These are phyloP conservation scores for Phytomonas francai DNA, from an alignment of 208 protist species.

Conservation along the genomic window DNA sequence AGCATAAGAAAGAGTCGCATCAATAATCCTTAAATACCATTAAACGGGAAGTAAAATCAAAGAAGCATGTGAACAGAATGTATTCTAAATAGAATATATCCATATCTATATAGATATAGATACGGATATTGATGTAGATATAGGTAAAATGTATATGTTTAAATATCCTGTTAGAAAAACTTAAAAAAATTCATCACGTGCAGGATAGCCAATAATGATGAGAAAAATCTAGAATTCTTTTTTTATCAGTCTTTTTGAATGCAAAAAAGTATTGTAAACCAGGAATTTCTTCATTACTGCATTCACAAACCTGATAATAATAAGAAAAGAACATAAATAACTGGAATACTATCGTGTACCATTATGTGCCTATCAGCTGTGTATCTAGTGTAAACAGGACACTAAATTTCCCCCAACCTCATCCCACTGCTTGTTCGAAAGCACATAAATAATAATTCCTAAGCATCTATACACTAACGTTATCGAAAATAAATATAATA, in stretches of 20 bases:
- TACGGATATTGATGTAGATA: not conserved
- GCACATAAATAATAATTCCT: slow-evolving; percentile 4
- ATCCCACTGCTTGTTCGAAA: not conserved
- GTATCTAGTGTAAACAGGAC: not conserved
- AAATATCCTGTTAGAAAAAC: not conserved
- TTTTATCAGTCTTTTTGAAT: not conserved
- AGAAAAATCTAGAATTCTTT: not conserved
- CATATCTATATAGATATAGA: not conserved
- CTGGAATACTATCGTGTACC: not conserved
- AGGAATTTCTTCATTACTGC: slow-evolving; percentile 1
- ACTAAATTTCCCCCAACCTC: not conserved
- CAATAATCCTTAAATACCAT: not conserved
- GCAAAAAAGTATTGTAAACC: not conserved
- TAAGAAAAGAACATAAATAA: slow-evolving; percentile 4
- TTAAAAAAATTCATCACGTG: slow-evolving; percentile 5
- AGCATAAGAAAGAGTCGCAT: not conserved
- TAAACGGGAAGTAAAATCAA: not conserved
- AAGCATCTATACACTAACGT: not conserved
- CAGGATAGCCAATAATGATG: not conserved
- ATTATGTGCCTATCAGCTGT: not conserved
- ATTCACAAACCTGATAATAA: not conserved
- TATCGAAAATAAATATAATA: not conserved
- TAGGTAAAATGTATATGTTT: not conserved
- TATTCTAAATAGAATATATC: slow-evolving; percentile 6
- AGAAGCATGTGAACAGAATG: not conserved